Evolutionary conservation across 192 early-diverging fungal genomes (phyloP).

Genomic region (Funneliformis mosseae): DNA sequence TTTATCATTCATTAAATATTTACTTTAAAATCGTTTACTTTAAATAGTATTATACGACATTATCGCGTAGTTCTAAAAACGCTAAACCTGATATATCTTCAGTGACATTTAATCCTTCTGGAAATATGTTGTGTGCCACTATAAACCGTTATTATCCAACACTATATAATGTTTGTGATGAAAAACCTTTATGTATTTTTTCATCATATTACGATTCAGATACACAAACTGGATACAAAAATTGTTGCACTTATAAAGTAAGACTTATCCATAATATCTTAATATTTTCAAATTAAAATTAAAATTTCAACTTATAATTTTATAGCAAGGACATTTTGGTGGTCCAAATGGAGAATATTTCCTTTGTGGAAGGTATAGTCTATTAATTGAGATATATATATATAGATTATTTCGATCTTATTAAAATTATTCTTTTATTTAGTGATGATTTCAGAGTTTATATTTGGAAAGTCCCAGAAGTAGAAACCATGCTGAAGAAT

Average conservation of each 20-base stretch:
- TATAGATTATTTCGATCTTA: neutral
- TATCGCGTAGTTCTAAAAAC: neutral
- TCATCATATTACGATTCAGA: neutral
- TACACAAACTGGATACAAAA: neutral
- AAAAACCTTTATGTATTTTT: neutral
- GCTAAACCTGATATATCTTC: neutral
- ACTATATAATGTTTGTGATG: neutral
- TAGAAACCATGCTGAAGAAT: neutral
- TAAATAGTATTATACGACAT: neutral
- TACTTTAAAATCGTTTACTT: neutral
- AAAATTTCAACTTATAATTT: neutral
- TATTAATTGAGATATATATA: neutral
- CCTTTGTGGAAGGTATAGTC: neutral
- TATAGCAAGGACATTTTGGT: constrained; percentile 10
- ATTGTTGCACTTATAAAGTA: neutral
- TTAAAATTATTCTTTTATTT: neutral
- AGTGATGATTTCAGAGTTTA: constrained; percentile 17
- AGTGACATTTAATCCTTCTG: neutral
- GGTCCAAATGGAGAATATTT: constrained; percentile 8
- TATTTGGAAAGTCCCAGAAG: constrained; percentile 2
- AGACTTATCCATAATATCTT: too few species aligned
- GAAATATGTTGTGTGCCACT: neutral
- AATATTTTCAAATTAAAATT: neutral
- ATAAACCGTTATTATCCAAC: constrained; percentile 2
- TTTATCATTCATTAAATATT: neutral